Conservation (phyloP, 495 filamentous ascomycete species). For the Astrocystis sublimbata region DNA sequence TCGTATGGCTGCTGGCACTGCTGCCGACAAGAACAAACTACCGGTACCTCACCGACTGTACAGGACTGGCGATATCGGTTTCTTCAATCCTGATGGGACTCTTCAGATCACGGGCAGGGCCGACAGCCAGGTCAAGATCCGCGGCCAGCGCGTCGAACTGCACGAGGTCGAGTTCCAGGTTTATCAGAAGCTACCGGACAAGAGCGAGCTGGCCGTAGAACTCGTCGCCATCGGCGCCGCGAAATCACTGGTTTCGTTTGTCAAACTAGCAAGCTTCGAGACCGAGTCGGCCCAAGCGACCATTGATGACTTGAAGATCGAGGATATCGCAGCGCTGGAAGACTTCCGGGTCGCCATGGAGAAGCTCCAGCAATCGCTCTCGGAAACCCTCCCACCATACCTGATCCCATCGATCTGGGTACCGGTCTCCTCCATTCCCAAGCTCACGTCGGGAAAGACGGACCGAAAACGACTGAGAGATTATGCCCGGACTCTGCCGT, state of each 20-base stretch:
- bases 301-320: background rate
- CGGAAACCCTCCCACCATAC: slow-evolving; percentile 4
- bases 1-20: too few species aligned
- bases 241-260: slow-evolving; percentile 1
- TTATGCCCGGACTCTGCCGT: background rate
- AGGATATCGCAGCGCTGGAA: slow-evolving; percentile 4
- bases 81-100: slow-evolving; percentile 39
- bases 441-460: slow-evolving; percentile 9
- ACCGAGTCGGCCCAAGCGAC: background rate
- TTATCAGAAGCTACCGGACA: slow-evolving; percentile 16
- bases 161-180: slow-evolving; percentile 42
- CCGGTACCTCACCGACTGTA: slow-evolving; percentile 29
- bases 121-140: slow-evolving; percentile 49
- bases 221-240: background rate
- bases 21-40: slow-evolving; percentile 17
- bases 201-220: slow-evolving; percentile 16
- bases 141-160: slow-evolving; percentile 47
- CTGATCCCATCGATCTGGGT: slow-evolving; percentile 10
- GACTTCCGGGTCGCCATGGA: too few species aligned
- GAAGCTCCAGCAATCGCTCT: slow-evolving; percentile 14
- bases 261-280: background rate
- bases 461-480: slow-evolving; percentile 12
- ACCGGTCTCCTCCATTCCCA: slow-evolving; percentile 5
- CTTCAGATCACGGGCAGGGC: slow-evolving; percentile 41
- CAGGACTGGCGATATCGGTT: slow-evolving; percentile 42